A percentile compares a stretch with the other conserved stretches of the same genome.
phyloP scores from a whole-genome alignment of 2,329 filamentous ascomycete species.

The Zalaria obscura region DNA sequence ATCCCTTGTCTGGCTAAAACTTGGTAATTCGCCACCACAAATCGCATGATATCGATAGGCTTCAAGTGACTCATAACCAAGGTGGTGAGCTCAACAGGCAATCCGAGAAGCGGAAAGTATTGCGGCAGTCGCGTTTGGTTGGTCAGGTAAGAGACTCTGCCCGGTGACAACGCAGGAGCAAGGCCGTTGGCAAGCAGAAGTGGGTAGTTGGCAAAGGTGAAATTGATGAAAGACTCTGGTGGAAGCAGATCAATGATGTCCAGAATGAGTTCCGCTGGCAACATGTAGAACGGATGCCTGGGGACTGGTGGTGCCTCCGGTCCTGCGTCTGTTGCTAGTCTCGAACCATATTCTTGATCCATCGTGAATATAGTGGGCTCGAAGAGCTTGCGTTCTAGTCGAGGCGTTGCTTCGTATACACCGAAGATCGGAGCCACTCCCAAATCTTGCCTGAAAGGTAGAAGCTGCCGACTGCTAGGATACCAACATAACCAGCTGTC shows the following conservation, averaged over 20 bases:
- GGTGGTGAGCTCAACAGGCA: slow-evolving; percentile 27
- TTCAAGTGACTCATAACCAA: slow-evolving; percentile 23
- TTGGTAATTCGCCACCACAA: slow-evolving; percentile 23
- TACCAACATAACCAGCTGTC: slow-evolving; percentile 52
- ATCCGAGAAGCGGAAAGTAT: slow-evolving; percentile 13
- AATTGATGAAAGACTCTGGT: slow-evolving; percentile 26
- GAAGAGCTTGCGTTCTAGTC: slow-evolving; percentile 5
- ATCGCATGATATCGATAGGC: slow-evolving; percentile 22
- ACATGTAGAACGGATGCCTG: slow-evolving; percentile 21
- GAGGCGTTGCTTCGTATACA: slow-evolving; percentile 5
- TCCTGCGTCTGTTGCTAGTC: background rate
- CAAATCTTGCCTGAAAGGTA: slow-evolving; percentile 34
- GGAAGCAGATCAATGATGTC: slow-evolving; percentile 27
- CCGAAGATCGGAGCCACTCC: slow-evolving; percentile 10
- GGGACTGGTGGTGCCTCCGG: background rate
- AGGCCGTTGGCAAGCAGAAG: slow-evolving; percentile 24
- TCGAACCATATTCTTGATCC: background rate
- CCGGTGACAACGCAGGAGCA: slow-evolving; percentile 17
- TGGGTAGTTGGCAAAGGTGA: slow-evolving; percentile 32
- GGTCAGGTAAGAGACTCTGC: slow-evolving; percentile 15
- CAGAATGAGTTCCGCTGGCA: slow-evolving; percentile 33
- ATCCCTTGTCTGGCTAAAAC: slow-evolving; percentile 18
- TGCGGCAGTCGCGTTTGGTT: slow-evolving; percentile 14
- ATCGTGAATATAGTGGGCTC: background rate
- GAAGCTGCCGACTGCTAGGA: slow-evolving; percentile 42